These are phyloP conservation scores for Colletotrichum chlorophyti DNA, from an alignment of 2,329 filamentous ascomycete species.

Conservation along the genomic window DNA sequence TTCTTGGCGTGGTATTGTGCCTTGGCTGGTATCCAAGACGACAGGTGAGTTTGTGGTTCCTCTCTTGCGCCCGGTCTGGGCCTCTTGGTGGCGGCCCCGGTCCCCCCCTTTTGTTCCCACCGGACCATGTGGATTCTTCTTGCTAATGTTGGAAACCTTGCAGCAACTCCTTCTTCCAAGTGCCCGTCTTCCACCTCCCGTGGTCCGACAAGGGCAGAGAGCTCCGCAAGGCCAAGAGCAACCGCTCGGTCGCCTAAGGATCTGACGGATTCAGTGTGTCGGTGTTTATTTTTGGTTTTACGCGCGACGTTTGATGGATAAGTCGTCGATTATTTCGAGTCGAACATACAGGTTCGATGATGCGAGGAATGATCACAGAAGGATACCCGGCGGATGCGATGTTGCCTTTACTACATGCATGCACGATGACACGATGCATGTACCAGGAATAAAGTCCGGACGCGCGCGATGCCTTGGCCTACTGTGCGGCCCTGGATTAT, in stretches of 20 bases:
- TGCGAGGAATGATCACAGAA: too few species aligned
- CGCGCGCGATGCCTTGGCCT: too few species aligned
- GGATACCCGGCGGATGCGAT: too few species aligned
- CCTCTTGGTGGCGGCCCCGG: background rate
- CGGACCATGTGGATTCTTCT: constrained; percentile 6
- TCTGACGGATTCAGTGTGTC: background rate
- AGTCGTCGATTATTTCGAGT: background rate
- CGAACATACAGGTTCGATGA: too few species aligned
- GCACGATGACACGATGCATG: too few species aligned
- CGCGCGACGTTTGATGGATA: background rate
- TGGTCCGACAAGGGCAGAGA: constrained; percentile 83
- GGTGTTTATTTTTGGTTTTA: background rate
- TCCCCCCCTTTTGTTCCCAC: too few species aligned
- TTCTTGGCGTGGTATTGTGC: constrained; percentile 91
- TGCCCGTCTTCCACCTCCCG: constrained; percentile 92
- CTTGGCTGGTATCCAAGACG: constrained; percentile 80
- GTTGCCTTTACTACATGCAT: too few species aligned
- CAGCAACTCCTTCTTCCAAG: constrained; percentile 87
- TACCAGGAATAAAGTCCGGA: too few species aligned
- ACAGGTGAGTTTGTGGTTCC: constrained; percentile 55
- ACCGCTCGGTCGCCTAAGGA: constrained; percentile 37
- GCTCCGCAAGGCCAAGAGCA: constrained; percentile 57
- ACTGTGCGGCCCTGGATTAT: too few species aligned
- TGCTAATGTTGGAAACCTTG: constrained; percentile 33
- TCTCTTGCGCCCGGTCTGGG: background rate